phyloP scores from a whole-genome alignment of 1,139 yeast genomes.

The Candida labiduridarum region DNA sequence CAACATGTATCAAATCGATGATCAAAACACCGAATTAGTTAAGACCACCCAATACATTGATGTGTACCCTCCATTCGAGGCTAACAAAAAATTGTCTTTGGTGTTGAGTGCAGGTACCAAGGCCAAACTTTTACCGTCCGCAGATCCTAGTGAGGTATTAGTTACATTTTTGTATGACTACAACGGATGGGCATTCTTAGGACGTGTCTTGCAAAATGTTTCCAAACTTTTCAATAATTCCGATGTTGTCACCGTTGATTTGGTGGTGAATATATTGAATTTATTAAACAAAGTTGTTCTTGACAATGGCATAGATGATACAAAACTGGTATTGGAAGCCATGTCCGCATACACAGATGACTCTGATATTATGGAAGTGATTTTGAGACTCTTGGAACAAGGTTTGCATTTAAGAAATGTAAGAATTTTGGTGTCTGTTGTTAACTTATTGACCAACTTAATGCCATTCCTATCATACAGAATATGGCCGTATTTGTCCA shows the following conservation, averaged over 20 bases:
- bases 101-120: slow-evolving; percentile 56
- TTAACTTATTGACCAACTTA: slow-evolving; percentile 54
- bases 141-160: slow-evolving; percentile 46
- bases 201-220: slow-evolving; percentile 71
- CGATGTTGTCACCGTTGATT: slow-evolving; percentile 36
- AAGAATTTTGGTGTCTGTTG: slow-evolving; percentile 46
- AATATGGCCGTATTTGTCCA: slow-evolving; percentile 78
- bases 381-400: slow-evolving; percentile 69
- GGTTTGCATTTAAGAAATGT: slow-evolving; percentile 60
- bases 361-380: slow-evolving; percentile 68
- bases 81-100: slow-evolving; percentile 45
- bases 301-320: slow-evolving; percentile 44
- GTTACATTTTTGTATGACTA: slow-evolving; percentile 73
- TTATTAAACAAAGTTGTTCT: slow-evolving; percentile 53
- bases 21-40: slow-evolving; percentile 54
- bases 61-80: slow-evolving; percentile 54
- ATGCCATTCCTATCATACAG: slow-evolving; percentile 57
- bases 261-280: slow-evolving; percentile 51
- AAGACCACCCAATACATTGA: slow-evolving; percentile 42
- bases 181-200: slow-evolving; percentile 87
- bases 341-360: slow-evolving; percentile 64
- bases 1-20: slow-evolving; percentile 48
- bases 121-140: slow-evolving; percentile 66
- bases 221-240: slow-evolving; percentile 40
- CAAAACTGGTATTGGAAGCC: slow-evolving; percentile 50